Base-by-base conservation (phyloP, 1,139 yeast species). In the Waltiozyma sp. region DNA sequence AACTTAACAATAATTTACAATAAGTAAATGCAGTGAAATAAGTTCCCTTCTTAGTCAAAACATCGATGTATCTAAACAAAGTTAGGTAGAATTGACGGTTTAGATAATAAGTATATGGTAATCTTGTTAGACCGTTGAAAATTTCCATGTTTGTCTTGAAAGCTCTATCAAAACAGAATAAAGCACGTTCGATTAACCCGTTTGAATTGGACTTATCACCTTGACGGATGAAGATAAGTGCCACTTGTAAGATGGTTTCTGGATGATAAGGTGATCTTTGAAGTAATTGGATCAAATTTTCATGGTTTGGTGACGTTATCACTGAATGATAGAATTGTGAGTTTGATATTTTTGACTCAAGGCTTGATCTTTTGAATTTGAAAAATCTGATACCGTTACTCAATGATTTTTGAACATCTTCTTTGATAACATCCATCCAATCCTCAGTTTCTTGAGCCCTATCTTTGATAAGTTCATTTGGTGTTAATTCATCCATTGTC, bases 11-110 rank as follows among this genome's bases (percentile, higher is more conserved):
- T 8, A 82, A 66, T 56, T 84, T 87, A 53, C 84, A 75, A 65
- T 80, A 87, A 38, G 77, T 73, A 43, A 84, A 71, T 1, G 95
- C 95, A 0, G 96, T 86, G 45, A 65, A 72, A 57, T 75, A 78
- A 2, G 91, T 82, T 9, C 94, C 85, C 53, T 88, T 73, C 55
- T 83, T 88, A 2, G 88, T 85, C 39, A 88, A 64, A 3, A 76
- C 77, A 19, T 73, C 70, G 43, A 87, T 76, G 54, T 84, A 80
- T 53, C 91, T 72, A 66, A 86, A 85, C 5, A 86, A 54, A 11
- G 87, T 74, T 47, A 87, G 63, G 52, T 83, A 83, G 50, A 87
- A 80, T 52, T 81, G 88, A 50, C 96, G 71, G 61, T 85, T 87
- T 61, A 80, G 72, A 53, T 77, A 82, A 39, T 70, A 69, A 56